These are phyloP conservation scores for Daldinia concentrica DNA, from an alignment of 495 filamentous ascomycete genomes.

Conservation along the genomic window DNA sequence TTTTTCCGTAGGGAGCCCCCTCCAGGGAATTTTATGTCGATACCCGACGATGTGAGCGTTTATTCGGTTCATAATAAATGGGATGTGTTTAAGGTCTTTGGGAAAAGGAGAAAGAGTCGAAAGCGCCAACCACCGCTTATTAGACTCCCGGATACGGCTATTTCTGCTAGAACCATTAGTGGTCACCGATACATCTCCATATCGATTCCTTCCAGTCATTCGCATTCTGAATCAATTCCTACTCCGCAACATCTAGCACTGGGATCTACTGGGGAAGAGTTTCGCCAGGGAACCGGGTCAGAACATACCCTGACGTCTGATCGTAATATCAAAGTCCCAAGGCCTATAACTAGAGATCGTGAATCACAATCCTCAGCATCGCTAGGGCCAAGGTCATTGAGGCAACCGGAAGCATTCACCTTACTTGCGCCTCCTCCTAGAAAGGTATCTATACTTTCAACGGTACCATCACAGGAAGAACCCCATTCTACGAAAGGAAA, in stretches of 20 bases:
- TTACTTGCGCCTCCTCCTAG: conserved; percentile 29
- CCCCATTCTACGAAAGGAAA: conserved; percentile 18
- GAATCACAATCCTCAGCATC: conserved; percentile 44
- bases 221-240: background rate
- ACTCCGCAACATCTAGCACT: conserved; percentile 7
- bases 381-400: conserved; percentile 7
- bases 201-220: conserved; percentile 52
- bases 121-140: conserved; percentile 42
- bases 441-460: conserved; percentile 24
- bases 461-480: conserved; percentile 28
- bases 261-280: conserved; percentile 13
- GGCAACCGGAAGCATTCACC: conserved; percentile 16
- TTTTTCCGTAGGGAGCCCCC: conserved; percentile 56
- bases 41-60: conserved; percentile 42
- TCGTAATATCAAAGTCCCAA: conserved; percentile 32
- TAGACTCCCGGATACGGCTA: conserved; percentile 57
- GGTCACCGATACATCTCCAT: conserved; percentile 62
- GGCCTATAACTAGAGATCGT: conserved; percentile 41
- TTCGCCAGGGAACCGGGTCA: conserved; percentile 9
- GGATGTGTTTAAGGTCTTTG: conserved; percentile 41
- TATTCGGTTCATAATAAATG: conserved; percentile 37
- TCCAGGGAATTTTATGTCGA: conserved; percentile 53
- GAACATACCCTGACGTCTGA: conserved; percentile 23
- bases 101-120: conserved; percentile 32
- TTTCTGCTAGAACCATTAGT: conserved; percentile 51